phyloP scores from a whole-genome alignment of 2,329 filamentous ascomycete species.

The Penicillium sp. region DNA sequence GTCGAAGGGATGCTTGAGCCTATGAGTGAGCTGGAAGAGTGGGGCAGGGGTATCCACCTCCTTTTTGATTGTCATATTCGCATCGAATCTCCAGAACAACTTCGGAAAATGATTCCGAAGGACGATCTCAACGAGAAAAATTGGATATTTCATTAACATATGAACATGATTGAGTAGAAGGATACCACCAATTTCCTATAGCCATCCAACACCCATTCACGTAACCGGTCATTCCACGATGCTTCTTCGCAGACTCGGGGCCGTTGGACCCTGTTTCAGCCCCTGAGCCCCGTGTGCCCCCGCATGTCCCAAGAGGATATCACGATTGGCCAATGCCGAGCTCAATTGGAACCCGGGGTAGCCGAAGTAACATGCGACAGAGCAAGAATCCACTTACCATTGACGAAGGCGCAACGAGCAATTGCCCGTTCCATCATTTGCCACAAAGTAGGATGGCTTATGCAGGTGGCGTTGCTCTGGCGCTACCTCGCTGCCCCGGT shows the following conservation, averaged over 20 bases:
- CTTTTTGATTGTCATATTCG: not conserved
- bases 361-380: conserved; percentile 3
- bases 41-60: not conserved
- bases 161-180: too few species aligned
- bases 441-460: not conserved
- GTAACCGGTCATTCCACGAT: not conserved
- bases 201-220: too few species aligned
- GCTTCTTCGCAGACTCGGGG: not conserved
- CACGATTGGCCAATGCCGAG: not conserved
- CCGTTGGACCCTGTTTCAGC: conserved; percentile 6
- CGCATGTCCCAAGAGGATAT: not conserved
- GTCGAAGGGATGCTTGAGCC: not conserved
- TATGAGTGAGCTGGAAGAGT: not conserved
- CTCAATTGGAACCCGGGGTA: not conserved
- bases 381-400: not conserved
- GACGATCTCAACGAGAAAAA: too few species aligned
- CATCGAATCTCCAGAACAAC: too few species aligned
- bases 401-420: too few species aligned
- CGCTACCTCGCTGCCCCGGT: not conserved
- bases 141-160: too few species aligned
- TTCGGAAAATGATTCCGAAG: too few species aligned
- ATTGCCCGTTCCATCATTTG: too few species aligned
- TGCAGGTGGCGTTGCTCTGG: not conserved
- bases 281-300: not conserved
- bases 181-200: too few species aligned